Evolutionary conservation across 257 asterid genomes (phyloP), one percentile per base, ranked within the genome.

Genomic region (Jasminum sambac): DNA sequence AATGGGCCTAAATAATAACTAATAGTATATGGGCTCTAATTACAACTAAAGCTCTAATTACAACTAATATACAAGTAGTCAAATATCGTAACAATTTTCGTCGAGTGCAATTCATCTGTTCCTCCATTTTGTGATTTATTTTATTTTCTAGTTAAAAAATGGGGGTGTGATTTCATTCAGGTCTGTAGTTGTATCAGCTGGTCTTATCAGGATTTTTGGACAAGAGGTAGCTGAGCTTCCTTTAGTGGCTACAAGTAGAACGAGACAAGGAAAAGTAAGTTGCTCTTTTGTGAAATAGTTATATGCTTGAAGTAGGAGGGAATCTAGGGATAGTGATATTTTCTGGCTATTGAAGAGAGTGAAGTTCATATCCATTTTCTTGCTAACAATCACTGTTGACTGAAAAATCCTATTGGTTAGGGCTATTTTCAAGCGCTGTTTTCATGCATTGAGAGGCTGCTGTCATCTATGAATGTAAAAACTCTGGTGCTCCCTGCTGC

Each of bases 151-250:
- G 34, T 64, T 0, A 63, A 63, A 40, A 26, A 43, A 16, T 12
- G 16, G 43, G 48, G 34, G 24, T 55, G 24, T 19, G 9, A 76
- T 64, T 76, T 70, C 57, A 6, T 76, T 82, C 90, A 95, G 98
- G 80, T 88, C 96, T 55, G 84, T 89, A 42, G 96, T 95, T 44
- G 95, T 89, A 70, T 95, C 99, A 30, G 99, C 99, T 78, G 96
- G 92, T 74, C 98, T 95, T 85, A 78, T 95, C 74, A 84, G 99
- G 85, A 81, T 91, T 63, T 89, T 91, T 75, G 99, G 99, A 61
- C 79, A 61, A 73, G 97, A 91, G 79, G 94, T 82, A 82, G 99
- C 99, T 64, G 99, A 95, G 83, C 96, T 95, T 69, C 99, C 99
- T 63, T 79, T 95, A 68, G 99, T 89, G 69, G 99, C 99, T 71